Base-by-base conservation (phyloP, 192 early-diverging fungal genomes). In the Entomortierella beljakovae region DNA sequence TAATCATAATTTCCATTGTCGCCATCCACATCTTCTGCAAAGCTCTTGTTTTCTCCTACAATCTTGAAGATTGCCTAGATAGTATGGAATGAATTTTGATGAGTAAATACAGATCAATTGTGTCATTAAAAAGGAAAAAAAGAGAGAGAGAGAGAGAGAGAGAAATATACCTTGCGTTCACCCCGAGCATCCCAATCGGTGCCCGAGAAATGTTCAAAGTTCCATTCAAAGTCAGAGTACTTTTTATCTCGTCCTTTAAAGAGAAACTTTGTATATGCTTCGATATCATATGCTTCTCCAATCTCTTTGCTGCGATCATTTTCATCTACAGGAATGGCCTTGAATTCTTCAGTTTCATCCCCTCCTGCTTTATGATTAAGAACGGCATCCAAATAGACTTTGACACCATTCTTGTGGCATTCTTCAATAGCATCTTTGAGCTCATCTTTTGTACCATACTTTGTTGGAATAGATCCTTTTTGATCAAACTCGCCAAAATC, bases 1-100 rank as follows among this genome's bases (percentile, higher is more conserved):
- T 81, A 86, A 58, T 86, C 84, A 69, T 79, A 86, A 64, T 86
- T 86, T 31, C 84, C 84, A 28, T 81, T 80, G 35, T 86, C 84
- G 16, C 52, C 52, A 51, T 81, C 77, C 1, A 86, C 84, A 60
- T 86, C 81, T 16, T 86, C 80, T 1, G 84, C 64, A 70, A 80
- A 85, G 62, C 82, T 70, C 64, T 85, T 85, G 66, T 77, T 81
- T 28, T 81, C 68, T 7, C 84, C 84, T 11, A 76, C 42, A 25
- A 86, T 86, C 34, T 71, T 70, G 70, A 80, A 86, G 20, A 86
- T 71, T 13, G 67, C 84, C n/a, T n/a, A n/a, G n/a, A n/a, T n/a
- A n/a, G n/a, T n/a, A n/a, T n/a, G n/a, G n/a, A n/a, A n/a, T n/a
- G n/a, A n/a, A n/a, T n/a, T n/a, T n/a, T n/a, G n/a, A n/a, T n/a